Conservation (phyloP, 495 filamentous ascomycete genomes). For the Neurospora sp. region DNA sequence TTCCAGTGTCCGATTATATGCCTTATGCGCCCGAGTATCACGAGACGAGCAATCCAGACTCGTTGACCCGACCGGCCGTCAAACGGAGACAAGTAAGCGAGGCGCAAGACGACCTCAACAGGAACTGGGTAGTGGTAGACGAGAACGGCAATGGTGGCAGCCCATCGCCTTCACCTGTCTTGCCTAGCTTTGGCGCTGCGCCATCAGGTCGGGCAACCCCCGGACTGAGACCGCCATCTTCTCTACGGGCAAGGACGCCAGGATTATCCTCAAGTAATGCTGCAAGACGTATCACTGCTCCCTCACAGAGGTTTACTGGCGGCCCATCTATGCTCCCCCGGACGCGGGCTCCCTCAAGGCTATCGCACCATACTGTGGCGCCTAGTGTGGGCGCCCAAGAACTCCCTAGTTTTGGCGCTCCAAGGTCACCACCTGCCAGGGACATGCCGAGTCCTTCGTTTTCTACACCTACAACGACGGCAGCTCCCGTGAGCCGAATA, state of each 20-base stretch:
- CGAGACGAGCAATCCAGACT: conserved; percentile 28
- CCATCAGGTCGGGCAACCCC: not conserved
- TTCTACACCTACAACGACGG: not conserved
- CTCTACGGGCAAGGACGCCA: not conserved
- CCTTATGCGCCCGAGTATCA: conserved; percentile 15
- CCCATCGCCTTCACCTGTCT: not conserved
- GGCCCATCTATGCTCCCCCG: conserved; percentile 8
- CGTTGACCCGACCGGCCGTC: conserved; percentile 33
- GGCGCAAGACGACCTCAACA: conserved; percentile 45
- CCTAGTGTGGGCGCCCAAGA: conserved; percentile 14
- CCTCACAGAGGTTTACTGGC: conserved; percentile 25
- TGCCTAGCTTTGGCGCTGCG: conserved; percentile 8
- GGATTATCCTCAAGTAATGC: not conserved
- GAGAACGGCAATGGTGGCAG: conserved; percentile 7
- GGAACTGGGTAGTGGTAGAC: conserved; percentile 71
- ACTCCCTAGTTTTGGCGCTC: conserved; percentile 44
- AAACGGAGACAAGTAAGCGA: conserved; percentile 42
- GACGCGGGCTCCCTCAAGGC: not conserved
- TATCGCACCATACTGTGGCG: not conserved
- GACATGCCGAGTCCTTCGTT: not conserved
- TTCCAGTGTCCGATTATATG: conserved; percentile 4
- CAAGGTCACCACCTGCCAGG: conserved; percentile 25
- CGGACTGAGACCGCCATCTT: not conserved
- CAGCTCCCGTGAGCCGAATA: conserved; percentile 21
- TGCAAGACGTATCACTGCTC: conserved; percentile 26